These are phyloP conservation scores for Globisporangium rhizosaccharum DNA, from an alignment of 352 stramenopile genomes.

Conservation along the genomic window DNA sequence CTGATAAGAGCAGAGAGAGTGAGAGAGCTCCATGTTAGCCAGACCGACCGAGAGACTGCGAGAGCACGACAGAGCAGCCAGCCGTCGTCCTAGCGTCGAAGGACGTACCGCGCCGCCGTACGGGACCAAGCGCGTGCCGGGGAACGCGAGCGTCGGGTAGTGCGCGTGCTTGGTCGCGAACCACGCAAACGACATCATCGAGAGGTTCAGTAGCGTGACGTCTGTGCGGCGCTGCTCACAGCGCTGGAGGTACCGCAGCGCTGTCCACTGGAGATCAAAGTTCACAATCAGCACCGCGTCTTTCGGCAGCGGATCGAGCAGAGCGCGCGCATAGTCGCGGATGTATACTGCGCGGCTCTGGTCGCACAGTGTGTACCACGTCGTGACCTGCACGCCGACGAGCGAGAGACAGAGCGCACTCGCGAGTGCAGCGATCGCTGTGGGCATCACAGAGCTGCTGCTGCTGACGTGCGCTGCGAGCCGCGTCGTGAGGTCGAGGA, in stretches of 20 bases:
- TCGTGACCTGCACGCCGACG: conserved; percentile 23
- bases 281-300: conserved; percentile 87
- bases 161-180: conserved; percentile 62
- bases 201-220: conserved; percentile 84
- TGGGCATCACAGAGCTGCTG: no score
- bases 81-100: neutral
- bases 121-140: conserved; percentile 36
- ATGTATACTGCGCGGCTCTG: conserved; percentile 70
- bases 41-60: neutral
- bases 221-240: conserved; percentile 76
- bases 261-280: conserved; percentile 92
- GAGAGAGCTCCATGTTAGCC: neutral
- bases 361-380: conserved; percentile 41
- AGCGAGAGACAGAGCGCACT: conserved; percentile 17
- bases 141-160: conserved; percentile 68
- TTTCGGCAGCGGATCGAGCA: conserved; percentile 79
- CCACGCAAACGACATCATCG: conserved; percentile 89
- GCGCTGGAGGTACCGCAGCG: conserved; percentile 86
- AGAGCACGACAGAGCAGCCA: neutral
- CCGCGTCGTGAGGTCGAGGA: conserved; percentile 7
- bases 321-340: conserved; percentile 72
- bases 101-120: conserved; percentile 26
- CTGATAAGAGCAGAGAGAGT: conserved; percentile 10
- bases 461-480: neutral
- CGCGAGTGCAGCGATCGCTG: neutral